Base-by-base conservation (phyloP, 345 rosid species). In the Barbarea vulgaris region DNA sequence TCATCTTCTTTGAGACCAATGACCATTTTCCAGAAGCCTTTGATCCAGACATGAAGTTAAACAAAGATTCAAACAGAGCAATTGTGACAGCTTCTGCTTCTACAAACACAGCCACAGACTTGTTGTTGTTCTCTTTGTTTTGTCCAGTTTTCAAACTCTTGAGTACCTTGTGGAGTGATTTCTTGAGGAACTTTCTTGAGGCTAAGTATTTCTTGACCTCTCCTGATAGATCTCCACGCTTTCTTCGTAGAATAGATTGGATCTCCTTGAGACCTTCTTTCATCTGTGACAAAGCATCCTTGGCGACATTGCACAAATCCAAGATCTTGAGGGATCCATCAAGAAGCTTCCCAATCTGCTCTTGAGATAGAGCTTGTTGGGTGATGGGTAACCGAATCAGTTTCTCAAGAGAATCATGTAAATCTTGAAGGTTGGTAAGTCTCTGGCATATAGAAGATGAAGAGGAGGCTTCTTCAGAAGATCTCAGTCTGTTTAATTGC, bases 131-230 rank as follows among this genome's bases (percentile, higher is more conserved):
- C 27, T 31, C 25, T 52, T 77, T 80, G 44, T 37, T 67, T 25
- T 74, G 60, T 46, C 57, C 11, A 1, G 4, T 18, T 66, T 83
- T 65, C 57, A 81, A 63, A 28, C n/a, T 69, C 55, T 30, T 71
- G 19, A 74, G 18, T 24, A 69, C 76, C 62, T 70, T 81, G 14
- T 22, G 65, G 64, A 81, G 46, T 44, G 53, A 47, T 12, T 75
- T 79, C 61, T 72, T 72, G 22, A 72, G 59, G 5, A 62, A 27
- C 64, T 76, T 85, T 82, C 89, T 83, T 1, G 81, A 55, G 59
- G 81, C 28, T 17, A 85, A 33, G 79, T 80, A 86, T 46, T 80
- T 81, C 54, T 72, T 79, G 33, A 83, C 81, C 51, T 77, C 82
- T 14, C 11, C 21, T 0, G 76, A 11, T 30, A 64, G 56, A 53